Evolutionary conservation across 2,329 filamentous ascomycete genomes (phyloP), one percentile per base, ranked within the genome.

Genomic region (Cryphonectria naterciae): DNA sequence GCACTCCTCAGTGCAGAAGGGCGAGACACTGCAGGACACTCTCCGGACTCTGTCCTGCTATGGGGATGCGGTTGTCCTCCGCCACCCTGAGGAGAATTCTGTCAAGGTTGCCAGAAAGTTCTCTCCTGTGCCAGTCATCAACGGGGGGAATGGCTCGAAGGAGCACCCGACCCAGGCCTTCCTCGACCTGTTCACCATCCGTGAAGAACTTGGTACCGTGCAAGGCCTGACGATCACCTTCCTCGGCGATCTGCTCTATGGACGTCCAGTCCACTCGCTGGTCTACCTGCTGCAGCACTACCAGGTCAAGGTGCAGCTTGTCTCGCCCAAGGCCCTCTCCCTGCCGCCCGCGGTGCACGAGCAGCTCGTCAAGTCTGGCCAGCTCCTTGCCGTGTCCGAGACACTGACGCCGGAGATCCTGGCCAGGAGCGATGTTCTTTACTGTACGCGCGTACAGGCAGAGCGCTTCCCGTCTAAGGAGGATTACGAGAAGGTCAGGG

Each of bases 161-260:
- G 96, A 99, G 84, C 96, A 99, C 83, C 96, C 96, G 0, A 99
- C 96, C 0, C 96, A 99, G 83, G 96, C 96, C 0, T 96, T 99
- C 87, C 86, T 99, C 32, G 96, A 99, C 78, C 91, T 99, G 70
- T 99, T 98, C 86, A 98, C 96, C 68, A 99, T 99, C 78, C 93
- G 96, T 75, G 96, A 99, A 83, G 96, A 99, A 82, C 87, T 98
- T 11, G 96, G 96, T 74, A 98, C 95, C 0, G 95, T 98, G 70
- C 95, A 95, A 79, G 95, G 95, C 67, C 86, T 99, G 74, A 98
- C 94, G 61, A 97, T 99, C 78, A 99, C 96, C 66, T 99, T 99
- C 81, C 87, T 94, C 61, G 96, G 96, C 77, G 96, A 99, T 78
- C 90, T 99, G 70, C 90, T 92, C 75, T 97, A 98, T 81, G 96